A percentile compares a stretch with the other conserved stretches of the same genome.
Evolutionary conservation across 306 rosid species (phyloP).

Genomic region (Citrullus amarus): DNA sequence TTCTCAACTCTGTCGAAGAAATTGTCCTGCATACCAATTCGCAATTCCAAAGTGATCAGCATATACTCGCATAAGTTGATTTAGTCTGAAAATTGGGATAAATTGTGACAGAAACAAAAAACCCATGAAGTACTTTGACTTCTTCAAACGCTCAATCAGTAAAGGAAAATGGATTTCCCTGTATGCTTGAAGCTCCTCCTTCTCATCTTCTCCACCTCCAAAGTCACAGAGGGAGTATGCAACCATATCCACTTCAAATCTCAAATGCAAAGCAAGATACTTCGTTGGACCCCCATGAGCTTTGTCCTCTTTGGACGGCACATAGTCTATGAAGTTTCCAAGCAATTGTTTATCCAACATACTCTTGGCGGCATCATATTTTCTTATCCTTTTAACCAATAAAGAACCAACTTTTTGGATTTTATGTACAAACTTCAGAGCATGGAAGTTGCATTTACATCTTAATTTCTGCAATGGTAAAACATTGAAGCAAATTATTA

Average conservation of each 20-base stretch:
- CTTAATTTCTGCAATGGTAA: slow-evolving; percentile 53
- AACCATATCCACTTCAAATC: slow-evolving; percentile 94
- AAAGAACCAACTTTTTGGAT: slow-evolving; percentile 66
- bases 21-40: slow-evolving; percentile 23
- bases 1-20: slow-evolving; percentile 51
- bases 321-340: slow-evolving; percentile 47
- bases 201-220: slow-evolving; percentile 78
- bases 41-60: slow-evolving; percentile 8
- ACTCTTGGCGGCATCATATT: slow-evolving; percentile 32
- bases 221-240: slow-evolving; percentile 88
- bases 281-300: slow-evolving; percentile 27
- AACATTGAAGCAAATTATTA: slow-evolving; percentile 3
- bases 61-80: slow-evolving; percentile 1
- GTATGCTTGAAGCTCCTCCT: slow-evolving; percentile 67
- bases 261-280: slow-evolving; percentile 84
- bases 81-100: neutral
- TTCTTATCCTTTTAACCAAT: slow-evolving; percentile 63
- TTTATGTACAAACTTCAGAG: slow-evolving; percentile 58
- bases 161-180: slow-evolving; percentile 79
- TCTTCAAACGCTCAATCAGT: slow-evolving; percentile 76
- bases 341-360: slow-evolving; percentile 59
- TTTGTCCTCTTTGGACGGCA: slow-evolving; percentile 18
- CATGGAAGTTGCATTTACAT: slow-evolving; percentile 97
- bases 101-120: neutral
- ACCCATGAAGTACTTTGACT: slow-evolving; percentile 32